Base-by-base conservation (phyloP, 805 yeast species). In the Barnettozyma salicaria region DNA sequence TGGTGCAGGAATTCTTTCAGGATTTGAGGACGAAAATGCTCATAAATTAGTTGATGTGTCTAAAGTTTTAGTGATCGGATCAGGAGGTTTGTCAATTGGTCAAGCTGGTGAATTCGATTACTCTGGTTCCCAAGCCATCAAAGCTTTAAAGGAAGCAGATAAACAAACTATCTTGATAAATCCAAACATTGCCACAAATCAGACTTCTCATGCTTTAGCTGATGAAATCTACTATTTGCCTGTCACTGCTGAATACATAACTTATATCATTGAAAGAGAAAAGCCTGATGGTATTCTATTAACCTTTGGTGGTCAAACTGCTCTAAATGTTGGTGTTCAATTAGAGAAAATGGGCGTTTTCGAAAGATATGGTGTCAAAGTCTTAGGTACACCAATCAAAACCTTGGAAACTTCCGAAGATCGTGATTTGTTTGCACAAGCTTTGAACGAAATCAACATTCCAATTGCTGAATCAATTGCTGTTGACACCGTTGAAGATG, bases 301-400 rank as follows among this genome's bases (percentile, higher is more conserved):
- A 58, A 90, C 98, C 4, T 92, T 92, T 61, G 99, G 99, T 56
- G 99, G 99, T 49, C 99, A 92, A 69, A 92, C 99, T 23, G 98
- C 83, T 47, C 73, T 92, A 54, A 92, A 89, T 59, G 96, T 90
- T 43, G 97, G 97, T 66, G 94, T 92, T 36, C 82, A 87, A 55
- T 74, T 92, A 47, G 96, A 92, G 44, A 84, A 88, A 65, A 82
- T 85, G 88, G 97, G 97, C 47, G 86, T 87, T 41, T 81, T 94
- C 55, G 87, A 82, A 48, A 74, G 95, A 51, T 87, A 84, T 60
- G 84, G 84, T 48, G 88, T 92, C 57, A 89, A 88, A 67, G 99
- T 92, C 18, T 70, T 92, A 48, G 99, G 99, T 53, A 92, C 99
- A 40, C 99, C 97, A 41, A 92, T 92, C 60, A 77, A 83, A 60